Base-by-base conservation (phyloP, 2,329 filamentous ascomycete species). In the Botryotinia convoluta region DNA sequence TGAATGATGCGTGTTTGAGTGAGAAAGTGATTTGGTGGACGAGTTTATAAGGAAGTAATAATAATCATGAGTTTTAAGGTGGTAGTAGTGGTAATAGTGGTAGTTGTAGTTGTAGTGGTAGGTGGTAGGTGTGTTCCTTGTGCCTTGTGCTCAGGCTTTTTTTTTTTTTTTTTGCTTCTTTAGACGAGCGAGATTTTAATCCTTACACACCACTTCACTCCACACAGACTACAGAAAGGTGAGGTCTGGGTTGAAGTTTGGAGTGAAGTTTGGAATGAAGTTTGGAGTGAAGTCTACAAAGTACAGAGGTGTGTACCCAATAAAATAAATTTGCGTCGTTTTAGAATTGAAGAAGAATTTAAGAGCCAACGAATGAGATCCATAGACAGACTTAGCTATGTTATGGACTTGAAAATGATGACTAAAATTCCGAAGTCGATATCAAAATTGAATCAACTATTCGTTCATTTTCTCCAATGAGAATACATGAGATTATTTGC, bases 61-160 rank as follows among this genome's bases (percentile, higher is more conserved):
- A 10, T 44, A 44, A 42, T n/a, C 26, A 42, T 42, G 14, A 29
- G 37, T 29, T 62, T n/a, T n/a, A n/a, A n/a, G 26, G 26, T 16
- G 26, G 48, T 29, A 16, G 5, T n/a, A 0, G 48, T 51, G 48
- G 48, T 54, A 20, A 1, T 45, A 4, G n/a, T 29, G 51, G 16
- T 44, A 45, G 44, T 20, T 2, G 42, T 42, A 20, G 44, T 45
- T 4, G 20, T 39, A 4, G 37, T n/a, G 22, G 37, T 65, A 18
- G 45, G 45, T 67, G n/a, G 35, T 62, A 14, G 35, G 37, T 62
- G 45, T 51, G 39, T 51, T 48, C 45, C 64, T 54, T 54, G 45
- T 54, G 45, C 45, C 45, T 67, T 54, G 64, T 67, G 64, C 64
- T 67, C 45, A 54, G 64, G 14, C 64, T 16, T 39, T 67, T 67